Evolutionary conservation across 225 moss, liverwort and hornwort genomes (phyloP), one percentile per base, ranked within the genome.

Genomic region (Pseudisothecium myosuroides): DNA sequence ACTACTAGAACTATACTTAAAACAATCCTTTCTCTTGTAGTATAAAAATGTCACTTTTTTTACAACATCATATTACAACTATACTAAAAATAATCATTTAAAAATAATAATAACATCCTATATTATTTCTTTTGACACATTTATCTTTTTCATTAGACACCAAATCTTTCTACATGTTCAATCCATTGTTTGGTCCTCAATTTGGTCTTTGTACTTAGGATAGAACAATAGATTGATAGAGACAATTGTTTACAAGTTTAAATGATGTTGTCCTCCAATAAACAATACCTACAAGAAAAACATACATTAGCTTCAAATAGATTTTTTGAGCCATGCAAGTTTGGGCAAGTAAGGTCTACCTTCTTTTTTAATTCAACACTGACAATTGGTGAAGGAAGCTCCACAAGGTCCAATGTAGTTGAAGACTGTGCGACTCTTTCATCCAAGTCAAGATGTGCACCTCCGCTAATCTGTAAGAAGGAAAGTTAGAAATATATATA

Each of bases 291-390:
- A 43, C 17, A 22, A 39, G 22, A 67, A 79, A 76, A 66, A 71
- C 12, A 59, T 55, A 13, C 1, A 36, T 45, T 8, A 68, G 24
- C 29, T 50, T 75, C 8, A 54, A 82, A 52, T 62, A 63, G 54
- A 17, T 63, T 69, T 47, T 83, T 39, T 27, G n/a, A 86, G 63
- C 49, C 20, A 55, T 28, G 11, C 31, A 86, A 43, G 31, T 69
- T 28, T 26, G 56, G 14, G 63, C 61, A 28, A 82, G 13, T n/a
- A 60, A 73, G 55, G 29, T 82, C 67, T 68, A 90, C 92, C 93
- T 93, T 93, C 47, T 26, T 86, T 69, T 91, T 93, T 31, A 93
- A 76, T 55, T 93, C 91, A 80, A 86, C 80, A 81, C 89, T 92
- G 37, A 86, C 63, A 75, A 86, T 91, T 88, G 93, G 90, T 85